A percentile compares a stretch with the other conserved stretches of the same genome.
These are phyloP conservation scores for sorghum (Sorghum bicolor) DNA, from an alignment of 176 grass and related monocot species.

Conservation along the genomic window Sorghum_bicolor_NCBIv3 NC_012878.2:56993001-56993500, in stretches of 20 bases:
- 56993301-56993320: background rate
- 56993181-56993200: background rate
- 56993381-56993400: background rate
- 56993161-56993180: background rate
- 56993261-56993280: background rate
- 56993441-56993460: background rate
- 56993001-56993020: slow-evolving; percentile 1
- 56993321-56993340: background rate
- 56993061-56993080: slow-evolving; percentile 79
- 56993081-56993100: slow-evolving; percentile 55
- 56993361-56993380: background rate
- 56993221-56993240: background rate
- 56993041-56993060: slow-evolving; percentile 78
- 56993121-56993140: background rate
- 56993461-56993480: background rate
- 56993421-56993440: background rate
- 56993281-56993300: background rate
- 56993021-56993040: background rate
- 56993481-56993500: background rate
- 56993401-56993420: background rate
- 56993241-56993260: background rate
- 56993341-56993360: background rate
- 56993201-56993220: background rate
- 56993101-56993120: slow-evolving; percentile 45
- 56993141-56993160: background rate